A percentile compares a stretch with the other conserved stretches of the same genome.
These are phyloP conservation scores for Maudiozyma saulgeensis DNA, from an alignment of 805 yeast species.

Conservation along the genomic window DNA sequence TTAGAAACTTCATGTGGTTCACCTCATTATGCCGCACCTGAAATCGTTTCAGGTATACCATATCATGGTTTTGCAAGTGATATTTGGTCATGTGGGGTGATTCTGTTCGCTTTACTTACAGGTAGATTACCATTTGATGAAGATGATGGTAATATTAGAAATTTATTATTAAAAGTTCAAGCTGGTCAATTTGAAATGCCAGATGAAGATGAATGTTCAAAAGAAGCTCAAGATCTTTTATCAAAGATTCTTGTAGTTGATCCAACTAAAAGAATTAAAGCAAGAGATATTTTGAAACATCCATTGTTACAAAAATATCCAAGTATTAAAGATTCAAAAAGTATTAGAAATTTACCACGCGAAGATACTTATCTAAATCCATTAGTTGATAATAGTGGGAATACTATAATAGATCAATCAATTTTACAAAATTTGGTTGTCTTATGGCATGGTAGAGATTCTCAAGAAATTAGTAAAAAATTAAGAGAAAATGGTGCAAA, in stretches of 20 bases:
- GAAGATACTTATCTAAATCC: slow-evolving; percentile 33
- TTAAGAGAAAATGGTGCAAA: slow-evolving; percentile 49
- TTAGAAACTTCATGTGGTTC: slow-evolving; percentile 96
- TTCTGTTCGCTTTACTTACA: slow-evolving; percentile 82
- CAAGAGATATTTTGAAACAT: slow-evolving; percentile 67
- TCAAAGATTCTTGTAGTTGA: slow-evolving; percentile 71
- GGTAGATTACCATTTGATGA: slow-evolving; percentile 91
- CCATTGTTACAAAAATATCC: slow-evolving; percentile 72
- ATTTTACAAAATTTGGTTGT: slow-evolving; percentile 68
- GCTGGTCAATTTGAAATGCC: slow-evolving; percentile 84
- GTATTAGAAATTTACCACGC: slow-evolving; percentile 31
- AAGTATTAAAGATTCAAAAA: slow-evolving; percentile 27
- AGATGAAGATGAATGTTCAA: slow-evolving; percentile 55
- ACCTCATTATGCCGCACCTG: slow-evolving; percentile 98
- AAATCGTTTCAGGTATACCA: slow-evolving; percentile 87
- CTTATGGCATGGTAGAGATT: slow-evolving; percentile 70
- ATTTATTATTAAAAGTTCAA: slow-evolving; percentile 80
- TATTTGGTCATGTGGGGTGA: slow-evolving; percentile 97
- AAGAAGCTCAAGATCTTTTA: slow-evolving; percentile 82
- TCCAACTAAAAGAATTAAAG: slow-evolving; percentile 70
- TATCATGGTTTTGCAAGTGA: slow-evolving; percentile 97
- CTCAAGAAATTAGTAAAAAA: slow-evolving; percentile 41
- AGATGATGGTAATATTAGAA: slow-evolving; percentile 80
- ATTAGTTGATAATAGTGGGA: slow-evolving; percentile 23
- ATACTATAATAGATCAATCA: slow-evolving; percentile 52